These are phyloP conservation scores for Globisporangium middletonii DNA, from an alignment of 352 stramenopile genomes.

Conservation along the genomic window DNA sequence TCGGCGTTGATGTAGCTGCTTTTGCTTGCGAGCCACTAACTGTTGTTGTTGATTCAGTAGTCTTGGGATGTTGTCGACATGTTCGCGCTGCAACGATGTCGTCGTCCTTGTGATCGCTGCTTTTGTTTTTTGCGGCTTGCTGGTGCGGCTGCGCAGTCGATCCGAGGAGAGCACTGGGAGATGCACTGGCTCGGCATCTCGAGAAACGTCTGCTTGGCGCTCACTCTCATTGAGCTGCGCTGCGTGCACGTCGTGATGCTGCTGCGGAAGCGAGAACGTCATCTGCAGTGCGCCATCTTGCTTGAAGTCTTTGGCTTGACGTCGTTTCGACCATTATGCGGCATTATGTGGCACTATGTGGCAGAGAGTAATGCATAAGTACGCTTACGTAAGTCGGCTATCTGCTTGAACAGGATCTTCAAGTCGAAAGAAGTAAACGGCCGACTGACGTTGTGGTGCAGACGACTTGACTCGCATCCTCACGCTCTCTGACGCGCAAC, in stretches of 20 bases:
- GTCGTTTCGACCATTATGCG: background rate
- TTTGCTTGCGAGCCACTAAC: too few relatives aligned
- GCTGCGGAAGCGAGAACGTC: constrained; percentile 1
- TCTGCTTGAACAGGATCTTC: too few relatives aligned
- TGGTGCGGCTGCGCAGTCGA: background rate
- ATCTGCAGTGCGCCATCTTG: background rate
- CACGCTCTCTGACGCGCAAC: background rate
- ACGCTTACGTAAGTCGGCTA: too few relatives aligned
- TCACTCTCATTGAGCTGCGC: background rate
- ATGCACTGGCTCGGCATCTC: background rate
- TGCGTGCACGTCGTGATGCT: background rate
- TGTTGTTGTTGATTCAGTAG: too few relatives aligned
- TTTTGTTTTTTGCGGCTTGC: background rate
- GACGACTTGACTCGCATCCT: too few relatives aligned
- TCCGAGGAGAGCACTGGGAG: background rate
- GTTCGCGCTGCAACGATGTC: background rate
- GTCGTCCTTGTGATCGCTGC: background rate
- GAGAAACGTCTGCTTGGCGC: background rate
- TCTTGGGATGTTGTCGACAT: background rate
- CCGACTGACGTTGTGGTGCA: background rate
- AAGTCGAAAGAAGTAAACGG: background rate
- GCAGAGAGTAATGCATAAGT: too few relatives aligned
- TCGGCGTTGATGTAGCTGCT: background rate
- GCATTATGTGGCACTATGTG: too few relatives aligned
- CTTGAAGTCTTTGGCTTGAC: background rate